Conservation (phyloP, 306 rosid genomes). For the Quercus cerris region DNA sequence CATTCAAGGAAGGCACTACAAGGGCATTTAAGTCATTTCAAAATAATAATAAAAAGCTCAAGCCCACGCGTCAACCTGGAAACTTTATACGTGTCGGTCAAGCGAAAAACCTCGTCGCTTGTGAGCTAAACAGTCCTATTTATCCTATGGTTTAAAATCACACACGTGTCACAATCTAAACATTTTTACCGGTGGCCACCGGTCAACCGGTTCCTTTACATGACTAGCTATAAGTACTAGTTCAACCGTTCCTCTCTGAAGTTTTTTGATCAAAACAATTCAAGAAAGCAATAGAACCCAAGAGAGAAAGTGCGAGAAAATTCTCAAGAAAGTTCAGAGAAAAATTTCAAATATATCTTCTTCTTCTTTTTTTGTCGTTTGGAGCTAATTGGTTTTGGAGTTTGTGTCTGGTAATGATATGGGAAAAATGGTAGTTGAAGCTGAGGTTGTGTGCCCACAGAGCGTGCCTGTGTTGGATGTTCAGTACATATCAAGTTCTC, state of each 20-base stretch:
- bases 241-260: neutral
- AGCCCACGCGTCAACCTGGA: conserved; percentile 43
- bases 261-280: conserved; percentile 5
- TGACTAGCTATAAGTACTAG: conserved; percentile 24
- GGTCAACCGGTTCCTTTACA: conserved; percentile 26
- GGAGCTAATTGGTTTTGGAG: conserved; percentile 7
- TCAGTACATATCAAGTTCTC: conserved; percentile 45
- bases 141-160: neutral
- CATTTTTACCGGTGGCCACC: conserved; percentile 51
- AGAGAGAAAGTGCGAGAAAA: conserved; percentile 24
- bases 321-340: too few relatives aligned
- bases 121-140: conserved; percentile 6
- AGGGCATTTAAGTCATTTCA: conserved; percentile 26
- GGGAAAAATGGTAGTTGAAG: conserved; percentile 73
- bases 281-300: neutral
- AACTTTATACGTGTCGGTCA: conserved; percentile 46
- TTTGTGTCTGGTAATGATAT: conserved; percentile 15
- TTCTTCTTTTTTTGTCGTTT: neutral
- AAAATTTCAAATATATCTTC: neutral
- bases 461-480: conserved; percentile 55
- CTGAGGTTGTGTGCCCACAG: conserved; percentile 52
- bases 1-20: neutral
- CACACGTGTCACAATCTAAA: conserved; percentile 41
- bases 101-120: conserved; percentile 16
- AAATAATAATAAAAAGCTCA: neutral